Base-by-base conservation (phyloP, 257 asterid species). In the Agastache rugosa region DNA sequence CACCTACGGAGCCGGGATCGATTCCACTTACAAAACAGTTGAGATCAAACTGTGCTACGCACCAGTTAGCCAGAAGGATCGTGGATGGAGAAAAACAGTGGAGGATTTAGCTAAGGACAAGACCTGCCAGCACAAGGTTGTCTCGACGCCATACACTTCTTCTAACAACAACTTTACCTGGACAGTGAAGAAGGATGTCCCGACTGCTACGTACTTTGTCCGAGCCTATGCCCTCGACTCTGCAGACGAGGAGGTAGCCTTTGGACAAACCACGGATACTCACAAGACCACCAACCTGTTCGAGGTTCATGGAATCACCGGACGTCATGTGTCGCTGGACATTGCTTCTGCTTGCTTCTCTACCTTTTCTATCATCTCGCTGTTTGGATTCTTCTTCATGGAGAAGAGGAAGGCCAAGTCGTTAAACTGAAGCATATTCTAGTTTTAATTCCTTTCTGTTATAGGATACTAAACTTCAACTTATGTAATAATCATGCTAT, bases 41-140 rank as follows among this genome's bases (percentile, higher is more conserved):
- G 48, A 80, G 31, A n/a, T 88, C 37, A 78, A 82, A 77, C 89
- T 91, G 5, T 89, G 98, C 81, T 91, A 88, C 27, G 89, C 96
- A 0, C 96, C 91, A 1, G 34, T 82, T 1, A 93, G 98, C 86
- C 98, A 93, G 55, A 64, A 39, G 41, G 98, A 93, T 29, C 81
- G 98, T 0, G 87, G 75, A 0, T 93, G 96, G 97, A 82, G 98
- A 20, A 91, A 85, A 31, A 85, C 96, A 0, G 85, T 15, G 23
- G 91, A 89, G 44, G 23, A 86, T 6, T 54, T 93, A 9, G 17
- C 34, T 0, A 91, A 85, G 77, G 96, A 91, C 90, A 93, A 89
- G 48, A 87, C 96, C 14, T 89, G 98, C 71, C 93, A 85, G 56
- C 87, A 85, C 78, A 79, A 81, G 72, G 61, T 89, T 4, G 87